phyloP scores from a whole-genome alignment of 139 green algal species.

The Ettlia oleoabundans region DNA sequence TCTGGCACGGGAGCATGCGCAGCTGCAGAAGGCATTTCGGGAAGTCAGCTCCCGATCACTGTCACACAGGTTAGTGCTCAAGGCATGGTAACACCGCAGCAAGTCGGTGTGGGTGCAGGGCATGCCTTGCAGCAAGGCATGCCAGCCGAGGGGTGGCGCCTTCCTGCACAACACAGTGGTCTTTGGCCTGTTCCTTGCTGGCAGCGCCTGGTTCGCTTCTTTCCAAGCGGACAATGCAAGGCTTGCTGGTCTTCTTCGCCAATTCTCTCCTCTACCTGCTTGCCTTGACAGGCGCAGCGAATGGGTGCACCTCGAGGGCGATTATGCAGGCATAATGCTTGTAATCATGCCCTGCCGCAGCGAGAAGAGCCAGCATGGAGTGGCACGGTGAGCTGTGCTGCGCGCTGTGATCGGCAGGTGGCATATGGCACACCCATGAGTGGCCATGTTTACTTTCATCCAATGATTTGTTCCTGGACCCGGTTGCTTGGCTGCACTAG shows the following conservation, averaged over 20 bases:
- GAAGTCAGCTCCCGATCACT: slow-evolving; percentile 11
- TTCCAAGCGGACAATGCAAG: not conserved
- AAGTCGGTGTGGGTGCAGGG: not conserved
- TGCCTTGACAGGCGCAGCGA: slow-evolving; percentile 11
- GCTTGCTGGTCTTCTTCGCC: not conserved
- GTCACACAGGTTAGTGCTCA: not conserved
- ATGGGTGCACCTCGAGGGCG: slow-evolving; percentile 55
- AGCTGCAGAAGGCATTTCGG: slow-evolving; percentile 11
- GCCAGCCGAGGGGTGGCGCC: no score
- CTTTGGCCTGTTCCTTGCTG: no score
- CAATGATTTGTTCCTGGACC: not conserved
- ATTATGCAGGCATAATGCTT: slow-evolving; percentile 76
- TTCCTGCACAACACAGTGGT: no score
- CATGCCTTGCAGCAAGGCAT: not conserved
- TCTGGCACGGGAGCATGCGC: slow-evolving; percentile 7
- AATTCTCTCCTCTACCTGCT: not conserved
- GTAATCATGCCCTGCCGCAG: slow-evolving; percentile 72
- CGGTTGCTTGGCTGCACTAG: not conserved
- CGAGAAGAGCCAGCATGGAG: slow-evolving; percentile 73
- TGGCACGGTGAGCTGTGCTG: slow-evolving; percentile 51
- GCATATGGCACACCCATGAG: not conserved
- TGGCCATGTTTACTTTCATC: not conserved
- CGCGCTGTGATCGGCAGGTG: not conserved
- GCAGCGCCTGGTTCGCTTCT: no score
- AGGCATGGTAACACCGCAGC: not conserved